phyloP scores from a whole-genome alignment of 495 filamentous ascomycete species.

The Penicillium verhagenii region DNA sequence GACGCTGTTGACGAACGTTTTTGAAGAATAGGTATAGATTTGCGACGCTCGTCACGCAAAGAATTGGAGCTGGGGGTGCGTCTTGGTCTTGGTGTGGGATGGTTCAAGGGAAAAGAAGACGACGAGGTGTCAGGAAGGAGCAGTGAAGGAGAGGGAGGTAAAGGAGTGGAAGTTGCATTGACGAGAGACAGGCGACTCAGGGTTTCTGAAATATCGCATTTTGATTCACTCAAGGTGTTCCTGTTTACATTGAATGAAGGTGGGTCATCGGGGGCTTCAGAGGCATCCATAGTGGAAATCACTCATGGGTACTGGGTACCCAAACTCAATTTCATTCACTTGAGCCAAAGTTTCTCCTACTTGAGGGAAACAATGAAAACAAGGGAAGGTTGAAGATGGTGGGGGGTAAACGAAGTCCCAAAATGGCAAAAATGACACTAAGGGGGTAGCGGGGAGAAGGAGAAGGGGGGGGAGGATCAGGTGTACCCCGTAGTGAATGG shows the following conservation, averaged over 20 bases:
- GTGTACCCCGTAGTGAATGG: too few relatives aligned
- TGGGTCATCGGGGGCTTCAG: conserved; percentile 23
- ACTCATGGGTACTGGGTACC: too few relatives aligned
- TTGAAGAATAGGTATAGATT: conserved; percentile 41
- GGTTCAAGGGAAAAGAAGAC: conserved; percentile 22
- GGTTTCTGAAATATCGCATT: conserved; percentile 33
- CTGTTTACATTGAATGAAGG: conserved; percentile 28
- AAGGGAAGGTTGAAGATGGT: too few relatives aligned
- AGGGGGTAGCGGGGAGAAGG: too few relatives aligned
- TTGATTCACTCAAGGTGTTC: conserved; percentile 15
- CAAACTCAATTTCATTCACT: too few relatives aligned
- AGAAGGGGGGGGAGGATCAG: too few relatives aligned
- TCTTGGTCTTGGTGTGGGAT: conserved; percentile 44
- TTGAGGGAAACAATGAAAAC: too few relatives aligned
- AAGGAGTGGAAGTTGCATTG: conserved; percentile 41
- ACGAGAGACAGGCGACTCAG: conserved; percentile 49
- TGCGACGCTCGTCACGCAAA: conserved; percentile 47
- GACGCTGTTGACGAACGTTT: conserved; percentile 48
- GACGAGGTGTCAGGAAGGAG: conserved; percentile 30
- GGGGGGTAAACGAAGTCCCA: too few relatives aligned
- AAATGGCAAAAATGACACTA: too few relatives aligned
- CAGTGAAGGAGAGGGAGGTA: conserved; percentile 46
- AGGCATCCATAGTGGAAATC: too few relatives aligned
- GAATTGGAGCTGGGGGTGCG: conserved; percentile 53
- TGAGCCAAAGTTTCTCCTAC: too few relatives aligned